These are phyloP conservation scores for Phaeosphaeriaceae sp. DNA, from an alignment of 2,329 filamentous ascomycete species.

Conservation along the genomic window DNA sequence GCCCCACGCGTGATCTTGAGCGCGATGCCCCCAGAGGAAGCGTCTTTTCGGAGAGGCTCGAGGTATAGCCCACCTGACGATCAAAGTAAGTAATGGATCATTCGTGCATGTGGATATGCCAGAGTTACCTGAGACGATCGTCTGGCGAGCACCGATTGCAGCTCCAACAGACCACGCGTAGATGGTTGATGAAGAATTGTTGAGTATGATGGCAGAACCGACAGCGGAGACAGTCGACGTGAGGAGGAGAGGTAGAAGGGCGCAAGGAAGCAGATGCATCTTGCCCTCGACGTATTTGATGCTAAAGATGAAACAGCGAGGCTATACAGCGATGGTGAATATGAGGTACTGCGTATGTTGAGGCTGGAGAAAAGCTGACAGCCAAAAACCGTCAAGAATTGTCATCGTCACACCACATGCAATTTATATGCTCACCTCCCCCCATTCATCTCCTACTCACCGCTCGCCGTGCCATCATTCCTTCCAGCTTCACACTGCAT, in stretches of 20 bases:
- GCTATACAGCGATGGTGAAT: background rate
- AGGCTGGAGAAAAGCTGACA: background rate
- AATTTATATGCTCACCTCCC: background rate
- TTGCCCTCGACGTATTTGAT: background rate
- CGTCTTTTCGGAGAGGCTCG: conserved; percentile 28
- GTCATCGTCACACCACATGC: background rate
- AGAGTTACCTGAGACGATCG: conserved; percentile 21
- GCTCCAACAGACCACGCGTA: conserved; percentile 37
- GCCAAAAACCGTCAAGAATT: too few species aligned
- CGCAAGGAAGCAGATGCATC: conserved; percentile 22
- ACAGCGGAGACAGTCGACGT: conserved; percentile 26
- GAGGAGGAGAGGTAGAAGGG: conserved; percentile 17
- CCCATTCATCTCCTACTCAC: background rate
- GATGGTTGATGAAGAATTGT: conserved; percentile 26
- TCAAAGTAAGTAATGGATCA: background rate
- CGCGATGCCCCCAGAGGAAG: conserved; percentile 31
- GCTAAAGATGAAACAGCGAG: background rate
- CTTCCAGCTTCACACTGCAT: background rate
- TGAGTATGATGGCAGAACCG: conserved; percentile 34
- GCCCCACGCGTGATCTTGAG: conserved; percentile 34
- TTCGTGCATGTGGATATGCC: background rate
- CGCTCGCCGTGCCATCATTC: background rate
- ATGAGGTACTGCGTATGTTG: background rate
- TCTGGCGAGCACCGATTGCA: conserved; percentile 20
- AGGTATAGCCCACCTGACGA: conserved; percentile 21